phyloP scores from a whole-genome alignment of 768 basidiomycete species.

The Mycena maculata region DNA sequence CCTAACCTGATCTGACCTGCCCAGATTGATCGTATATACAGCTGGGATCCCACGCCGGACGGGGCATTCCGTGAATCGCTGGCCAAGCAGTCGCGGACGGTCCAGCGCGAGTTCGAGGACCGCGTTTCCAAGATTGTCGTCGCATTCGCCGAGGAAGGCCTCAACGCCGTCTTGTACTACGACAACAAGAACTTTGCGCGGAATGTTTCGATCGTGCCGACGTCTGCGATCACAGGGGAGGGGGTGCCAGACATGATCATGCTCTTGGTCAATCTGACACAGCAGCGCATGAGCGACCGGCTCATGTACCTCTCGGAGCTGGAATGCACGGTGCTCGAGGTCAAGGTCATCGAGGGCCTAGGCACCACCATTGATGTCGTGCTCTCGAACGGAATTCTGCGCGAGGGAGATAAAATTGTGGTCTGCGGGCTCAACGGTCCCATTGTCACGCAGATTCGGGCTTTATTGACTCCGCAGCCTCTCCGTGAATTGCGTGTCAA shows the following conservation, averaged over 20 bases:
- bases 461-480: conserved; percentile 95
- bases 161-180: conserved; percentile 96
- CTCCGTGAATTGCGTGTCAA: conserved; percentile 95
- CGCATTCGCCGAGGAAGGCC: conserved; percentile 97
- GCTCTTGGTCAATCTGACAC: conserved; percentile 96
- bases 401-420: conserved; percentile 93
- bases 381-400: conserved; percentile 91
- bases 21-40: conserved; percentile 97
- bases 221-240: conserved; percentile 97
- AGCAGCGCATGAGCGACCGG: conserved; percentile 96
- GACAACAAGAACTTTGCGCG: conserved; percentile 96
- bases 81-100: conserved; percentile 79
- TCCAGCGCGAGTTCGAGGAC: conserved; percentile 93
- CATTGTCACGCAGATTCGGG: conserved; percentile 94
- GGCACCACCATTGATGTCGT: conserved; percentile 98
- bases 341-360: conserved; percentile 97
- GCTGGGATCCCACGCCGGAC: conserved; percentile 92
- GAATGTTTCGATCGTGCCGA: conserved; percentile 96
- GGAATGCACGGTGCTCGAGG: conserved; percentile 98
- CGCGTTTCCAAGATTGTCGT: conserved; percentile 86
- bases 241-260: conserved; percentile 99
- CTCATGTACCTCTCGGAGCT: conserved; percentile 98
- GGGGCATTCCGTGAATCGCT: conserved; percentile 93
- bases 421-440: conserved; percentile 97
- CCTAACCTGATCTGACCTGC: conserved; percentile 20